Base-by-base conservation (phyloP, 129 eudicot genomes). In the Logfia minima region DNA sequence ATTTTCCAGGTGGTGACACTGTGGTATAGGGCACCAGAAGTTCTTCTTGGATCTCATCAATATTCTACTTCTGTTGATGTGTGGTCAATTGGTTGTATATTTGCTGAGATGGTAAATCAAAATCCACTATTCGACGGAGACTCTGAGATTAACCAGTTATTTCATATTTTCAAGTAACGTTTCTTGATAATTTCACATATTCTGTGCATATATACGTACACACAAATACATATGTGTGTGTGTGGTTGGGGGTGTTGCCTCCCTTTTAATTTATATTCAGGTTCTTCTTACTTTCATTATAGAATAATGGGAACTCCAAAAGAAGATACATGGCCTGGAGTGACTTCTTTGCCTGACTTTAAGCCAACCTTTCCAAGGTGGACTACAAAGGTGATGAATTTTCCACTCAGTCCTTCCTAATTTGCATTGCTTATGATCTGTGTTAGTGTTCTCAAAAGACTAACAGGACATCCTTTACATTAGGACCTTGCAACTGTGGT, bases 71-170 rank as follows among this genome's bases (percentile, higher is more conserved):
- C 96, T n/a, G 97, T 91, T 67, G 98, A 94, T 83, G 83, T 94
- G 80, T 94, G 98, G 98, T 91, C 97, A 31, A 90, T 94, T 55
- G 98, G 98, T 69, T 94, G 98, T 72, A 94, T 91, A 79, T 94
- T 94, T 87, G 98, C 98, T 84, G 97, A 94, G 80, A 94, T 94
- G 98, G 96, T 87, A 76, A 94, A 84, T 65, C 92, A 74, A 70
- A 75, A 66, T 24, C 96, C 98, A 37, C 84, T 94, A 79, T 94
- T 94, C 81, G 93, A 90, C 6, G 98, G 98, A 28, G 93, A 91
- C 76, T 86, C 97, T 70, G 97, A 91, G 80, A 94, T 89, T 74
- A 92, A 89, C 77, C 90, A 94, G 77, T 77, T 94, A 24, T 86
- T 87, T 77, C 89, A 77, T 78, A 91, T 94, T 72, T 94, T 94